Evolutionary conservation across 106 monocot species (phyloP), one percentile per base, ranked within the genome.

Genomic region (Triglochin maritima): DNA sequence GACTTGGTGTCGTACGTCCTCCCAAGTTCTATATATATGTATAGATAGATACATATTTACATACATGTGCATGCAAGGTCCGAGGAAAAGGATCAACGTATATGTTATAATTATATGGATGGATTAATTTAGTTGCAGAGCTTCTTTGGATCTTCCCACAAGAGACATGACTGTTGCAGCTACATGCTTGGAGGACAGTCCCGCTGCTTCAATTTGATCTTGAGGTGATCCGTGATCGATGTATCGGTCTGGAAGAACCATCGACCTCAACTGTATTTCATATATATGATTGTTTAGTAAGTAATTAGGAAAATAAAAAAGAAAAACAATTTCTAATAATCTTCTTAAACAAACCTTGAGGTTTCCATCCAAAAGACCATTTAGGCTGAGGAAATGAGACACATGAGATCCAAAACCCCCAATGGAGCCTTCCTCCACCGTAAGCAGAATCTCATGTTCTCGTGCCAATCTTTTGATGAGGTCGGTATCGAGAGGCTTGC

Each of bases 341-440:
- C 16, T 60, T 16, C 14, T 56, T 12, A 45, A 14, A 57, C 45
- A 49, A 49, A 73, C 73, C 73, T 73, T 65, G 16, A 73, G 47
- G 4, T 73, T 55, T 6, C 73, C 73, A 58, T 73, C 73, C 10
- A 73, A 48, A 11, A 73, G 46, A 48, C 73, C 73, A 43, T 73
- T 58, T 11, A 73, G 44, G 43, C 51, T 46, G 9, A 73, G 55
- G 57, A 65, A 73, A 29, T 73, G 73, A 12, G 15, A 4, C 3
- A 73, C 73, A 29, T 73, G 73, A 17, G 73, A 73, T 2, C 65
- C 64, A 15, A 73, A 73, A 2, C 73, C 73, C n/a, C 73, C 73
- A 12, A 73, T 65, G 2, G 73, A 73, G 6, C 73, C 73, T 58
- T 73, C 73, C 9, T 73, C 73, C 47, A 65, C 73, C 2, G 73